Evolutionary conservation across 2,329 filamentous ascomycete genomes (phyloP), one percentile per base, ranked within the genome.

Genomic region (Neocucurbitaria cava): DNA sequence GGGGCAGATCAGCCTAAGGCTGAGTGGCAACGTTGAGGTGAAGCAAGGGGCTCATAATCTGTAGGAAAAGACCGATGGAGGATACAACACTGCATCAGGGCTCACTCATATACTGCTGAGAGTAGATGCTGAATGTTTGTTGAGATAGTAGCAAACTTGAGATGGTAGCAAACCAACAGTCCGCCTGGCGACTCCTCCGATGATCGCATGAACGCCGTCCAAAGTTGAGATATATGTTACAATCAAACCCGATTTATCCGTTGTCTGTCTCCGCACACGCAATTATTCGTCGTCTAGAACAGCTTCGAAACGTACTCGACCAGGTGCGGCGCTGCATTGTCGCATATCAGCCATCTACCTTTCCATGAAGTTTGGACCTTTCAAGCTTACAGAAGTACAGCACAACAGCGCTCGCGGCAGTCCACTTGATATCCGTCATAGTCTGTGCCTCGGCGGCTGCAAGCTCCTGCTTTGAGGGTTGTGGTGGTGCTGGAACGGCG

Each of bases 341-440:
- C 24, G 10, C 13, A 28, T 43, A 28, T 26, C 15, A 28, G 23
- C 9, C 3, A 30, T 5, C 24, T 41, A 11, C 5, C 24, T 3
- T 30, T 30, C 24, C 41, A 15, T 8, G 13, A 2, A 28, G 3
- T n/a, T 26, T 28, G 8, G 6, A 10, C 5, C 10, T 23, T 28
- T 23, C 11, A n/a, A 9, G 40, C 89, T 52, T 86, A 95, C 91
- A 91, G 56, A 95, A 79, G 74, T 94, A 94, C 44, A 95, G 83
- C 45, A 90, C 76, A 35, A 88, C 81, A 59, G 87, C 87, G 15
- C 86, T 86, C 35, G 85, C 83, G 50, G 88, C 72, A 58, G 89
- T 89, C 68, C 82, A 83, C 79, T 89, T 87, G 64, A 94, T 80
- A 46, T 87, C 89, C 65, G 83, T 81, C 69, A 79, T 80, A 46